phyloP scores from a whole-genome alignment of 192 early-diverging fungal species.

The Mortierella claussenii region DNA sequence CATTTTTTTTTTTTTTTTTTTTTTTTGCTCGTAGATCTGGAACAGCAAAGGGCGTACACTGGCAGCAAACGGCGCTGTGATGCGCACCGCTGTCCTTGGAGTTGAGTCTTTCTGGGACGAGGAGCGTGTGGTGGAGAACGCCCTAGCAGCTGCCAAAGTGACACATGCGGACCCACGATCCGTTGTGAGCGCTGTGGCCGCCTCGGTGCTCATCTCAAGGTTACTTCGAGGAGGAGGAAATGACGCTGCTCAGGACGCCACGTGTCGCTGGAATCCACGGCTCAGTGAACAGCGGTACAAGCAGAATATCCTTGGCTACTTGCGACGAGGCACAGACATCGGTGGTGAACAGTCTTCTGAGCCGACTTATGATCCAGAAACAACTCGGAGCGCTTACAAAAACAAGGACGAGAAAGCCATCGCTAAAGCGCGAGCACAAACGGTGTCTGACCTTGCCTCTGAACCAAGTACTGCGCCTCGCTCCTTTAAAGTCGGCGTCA shows the following conservation, averaged over 20 bases:
- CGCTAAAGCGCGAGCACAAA: background rate
- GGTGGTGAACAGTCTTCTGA: constrained; percentile 8
- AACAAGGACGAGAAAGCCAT: constrained; percentile 19
- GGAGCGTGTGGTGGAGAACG: constrained; percentile 47
- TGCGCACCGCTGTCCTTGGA: constrained; percentile 55
- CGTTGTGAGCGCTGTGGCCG: constrained; percentile 41
- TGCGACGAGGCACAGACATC: constrained; percentile 37
- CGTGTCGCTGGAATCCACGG: constrained; percentile 24
- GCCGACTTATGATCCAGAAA: constrained; percentile 25
- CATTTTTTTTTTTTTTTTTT: background rate
- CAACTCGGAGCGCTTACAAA: constrained; percentile 1
- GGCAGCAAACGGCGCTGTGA: constrained; percentile 56
- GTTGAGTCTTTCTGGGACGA: constrained; percentile 56
- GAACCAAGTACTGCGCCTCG: background rate
- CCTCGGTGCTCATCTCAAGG: constrained; percentile 51
- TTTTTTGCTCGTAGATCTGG: too few species aligned
- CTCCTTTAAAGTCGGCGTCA: background rate
- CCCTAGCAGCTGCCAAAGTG: constrained; percentile 54
- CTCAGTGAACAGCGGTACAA: constrained; percentile 19
- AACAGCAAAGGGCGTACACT: constrained; percentile 34
- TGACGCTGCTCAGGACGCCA: constrained; percentile 1
- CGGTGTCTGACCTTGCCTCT: background rate
- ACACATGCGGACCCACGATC: constrained; percentile 59
- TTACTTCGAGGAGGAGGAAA: constrained; percentile 46
- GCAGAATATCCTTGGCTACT: constrained; percentile 28